Percentiles rank a stretch among this genome's conserved stretches.
phyloP scores from a whole-genome alignment of 2,329 filamentous ascomycete species.

The Aspergillus hiratsukae region DNA sequence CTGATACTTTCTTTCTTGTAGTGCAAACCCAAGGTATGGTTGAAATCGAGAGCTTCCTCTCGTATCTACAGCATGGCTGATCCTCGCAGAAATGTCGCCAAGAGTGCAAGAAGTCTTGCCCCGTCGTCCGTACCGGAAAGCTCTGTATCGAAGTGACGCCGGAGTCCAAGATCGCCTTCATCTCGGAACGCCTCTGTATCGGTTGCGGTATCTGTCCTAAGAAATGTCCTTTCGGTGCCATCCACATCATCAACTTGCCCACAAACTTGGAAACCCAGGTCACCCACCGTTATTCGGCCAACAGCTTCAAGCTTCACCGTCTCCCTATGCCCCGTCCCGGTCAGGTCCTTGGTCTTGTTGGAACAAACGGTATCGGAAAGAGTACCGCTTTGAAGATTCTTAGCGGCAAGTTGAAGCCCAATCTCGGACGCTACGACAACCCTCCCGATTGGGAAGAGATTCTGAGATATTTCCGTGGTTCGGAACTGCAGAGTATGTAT shows the following conservation, averaged over 20 bases:
- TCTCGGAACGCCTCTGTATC: constrained; percentile 92
- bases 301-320: constrained; percentile 99
- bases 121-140: constrained; percentile 95
- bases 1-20: constrained; percentile 39
- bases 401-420: constrained; percentile 97
- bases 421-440: constrained; percentile 90
- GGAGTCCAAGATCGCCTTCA: constrained; percentile 92
- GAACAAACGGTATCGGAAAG: constrained; percentile 99
- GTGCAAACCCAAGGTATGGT: constrained; percentile 79
- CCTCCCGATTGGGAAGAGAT: constrained; percentile 99
- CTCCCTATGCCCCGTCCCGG: constrained; percentile 93
- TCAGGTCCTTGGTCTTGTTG: constrained; percentile 91
- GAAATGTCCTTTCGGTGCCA: constrained; percentile 97
- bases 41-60: not conserved
- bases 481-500: constrained; percentile 83
- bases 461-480: constrained; percentile 95
- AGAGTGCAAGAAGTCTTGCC: constrained; percentile 98
- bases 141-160: constrained; percentile 91
- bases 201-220: constrained; percentile 99
- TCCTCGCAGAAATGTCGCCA: constrained; percentile 82
- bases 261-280: constrained; percentile 98
- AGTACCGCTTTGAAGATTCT: constrained; percentile 99
- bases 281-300: constrained; percentile 97
- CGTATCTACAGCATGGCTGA: constrained; percentile 16
- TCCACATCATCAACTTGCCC: constrained; percentile 99